Evolutionary conservation across 495 filamentous ascomycete species (phyloP).

Genomic region (Penicillium lividum): DNA sequence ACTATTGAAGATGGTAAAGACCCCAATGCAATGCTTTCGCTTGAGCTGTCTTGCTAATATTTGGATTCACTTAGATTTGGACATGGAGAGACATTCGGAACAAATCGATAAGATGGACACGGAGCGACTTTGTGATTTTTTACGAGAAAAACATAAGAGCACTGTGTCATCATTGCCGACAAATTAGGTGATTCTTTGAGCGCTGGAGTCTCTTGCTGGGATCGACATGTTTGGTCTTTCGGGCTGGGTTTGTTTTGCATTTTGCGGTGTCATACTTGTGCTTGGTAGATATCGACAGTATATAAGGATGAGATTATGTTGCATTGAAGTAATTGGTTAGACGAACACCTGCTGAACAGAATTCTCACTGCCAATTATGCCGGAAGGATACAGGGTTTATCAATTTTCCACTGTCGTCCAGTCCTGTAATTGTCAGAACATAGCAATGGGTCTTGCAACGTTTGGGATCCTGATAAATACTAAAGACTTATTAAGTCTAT

Average conservation of each 20-base stretch:
- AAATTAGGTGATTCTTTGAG: not conserved
- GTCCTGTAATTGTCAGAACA: too few relatives aligned
- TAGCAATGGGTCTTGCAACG: too few relatives aligned
- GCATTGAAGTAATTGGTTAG: not conserved
- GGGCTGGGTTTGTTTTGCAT: not conserved
- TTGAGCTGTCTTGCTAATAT: not conserved
- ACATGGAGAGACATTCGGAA: slow-evolving; percentile 13
- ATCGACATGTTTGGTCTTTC: not conserved
- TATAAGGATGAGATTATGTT: not conserved
- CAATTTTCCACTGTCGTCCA: too few relatives aligned
- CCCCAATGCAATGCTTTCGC: not conserved
- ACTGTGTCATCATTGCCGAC: slow-evolving; percentile 8
- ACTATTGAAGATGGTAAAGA: not conserved
- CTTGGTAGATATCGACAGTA: too few relatives aligned
- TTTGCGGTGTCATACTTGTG: not conserved
- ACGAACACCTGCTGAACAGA: not conserved
- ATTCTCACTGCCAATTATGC: not conserved
- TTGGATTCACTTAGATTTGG: not conserved
- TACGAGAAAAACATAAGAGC: slow-evolving; percentile 34
- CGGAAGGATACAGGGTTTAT: too few relatives aligned
- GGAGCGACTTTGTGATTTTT: slow-evolving; percentile 35
- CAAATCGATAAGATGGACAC: slow-evolving; percentile 32
- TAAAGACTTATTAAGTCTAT: too few relatives aligned
- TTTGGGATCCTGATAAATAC: too few relatives aligned
- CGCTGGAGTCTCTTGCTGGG: not conserved